Evolutionary conservation across 129 eudicot species (phyloP).

Genomic region (Flaveria trinervia): DNA sequence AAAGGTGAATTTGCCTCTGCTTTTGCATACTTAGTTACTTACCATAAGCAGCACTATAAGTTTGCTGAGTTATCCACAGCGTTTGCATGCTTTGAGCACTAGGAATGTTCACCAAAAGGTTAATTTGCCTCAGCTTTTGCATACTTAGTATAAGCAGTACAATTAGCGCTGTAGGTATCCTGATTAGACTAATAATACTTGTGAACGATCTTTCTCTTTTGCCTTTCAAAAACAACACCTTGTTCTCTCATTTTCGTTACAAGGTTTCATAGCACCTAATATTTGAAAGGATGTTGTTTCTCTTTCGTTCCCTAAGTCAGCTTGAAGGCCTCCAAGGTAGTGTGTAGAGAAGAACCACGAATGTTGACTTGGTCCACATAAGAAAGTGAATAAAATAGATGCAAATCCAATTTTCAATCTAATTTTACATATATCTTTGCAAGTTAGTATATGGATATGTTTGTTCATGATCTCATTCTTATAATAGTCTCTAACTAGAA

Average conservation of each 20-base stretch:
- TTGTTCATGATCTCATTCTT: conserved; percentile 6
- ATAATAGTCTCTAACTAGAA: conserved; percentile 32
- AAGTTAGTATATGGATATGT: neutral
- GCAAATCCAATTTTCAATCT: conserved; percentile 10
- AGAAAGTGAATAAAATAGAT: conserved; percentile 14
- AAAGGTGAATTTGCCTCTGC: conserved; percentile 8
- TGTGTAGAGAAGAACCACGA: conserved; percentile 10
- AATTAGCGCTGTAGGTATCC: conserved; percentile 7
- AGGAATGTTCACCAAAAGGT: conserved; percentile 1
- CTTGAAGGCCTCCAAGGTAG: conserved; percentile 12
- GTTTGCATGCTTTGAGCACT: neutral
- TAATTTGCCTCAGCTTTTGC: conserved; percentile 10
- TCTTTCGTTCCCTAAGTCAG: conserved; percentile 14
- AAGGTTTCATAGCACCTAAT: conserved; percentile 4
- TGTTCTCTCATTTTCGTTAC: conserved; percentile 16
- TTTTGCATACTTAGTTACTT: neutral
- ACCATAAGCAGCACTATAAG: neutral
- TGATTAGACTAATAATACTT: conserved; percentile 1
- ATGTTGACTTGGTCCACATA: conserved; percentile 6
- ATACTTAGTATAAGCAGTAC: neutral
- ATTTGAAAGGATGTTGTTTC: neutral
- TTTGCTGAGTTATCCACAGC: conserved; percentile 6
- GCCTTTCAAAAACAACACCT: neutral
- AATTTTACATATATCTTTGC: neutral
- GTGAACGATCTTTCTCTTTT: neutral